phyloP scores from a whole-genome alignment of 495 filamentous ascomycete species.

The Parathielavia appendiculata region DNA sequence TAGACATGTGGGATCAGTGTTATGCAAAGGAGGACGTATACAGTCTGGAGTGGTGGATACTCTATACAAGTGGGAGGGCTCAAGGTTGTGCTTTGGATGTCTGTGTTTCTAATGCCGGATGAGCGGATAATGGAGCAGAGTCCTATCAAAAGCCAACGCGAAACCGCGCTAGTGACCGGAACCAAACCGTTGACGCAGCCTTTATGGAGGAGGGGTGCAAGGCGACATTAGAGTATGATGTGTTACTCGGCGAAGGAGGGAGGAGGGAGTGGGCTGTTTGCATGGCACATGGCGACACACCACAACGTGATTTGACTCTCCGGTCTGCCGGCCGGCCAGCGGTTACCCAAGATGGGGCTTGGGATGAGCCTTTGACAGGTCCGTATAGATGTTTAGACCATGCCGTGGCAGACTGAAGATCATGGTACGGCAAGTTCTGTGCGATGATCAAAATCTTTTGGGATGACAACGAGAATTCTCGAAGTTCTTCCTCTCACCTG shows the following conservation, averaged over 20 bases:
- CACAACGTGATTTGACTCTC: background rate
- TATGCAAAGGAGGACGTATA: background rate
- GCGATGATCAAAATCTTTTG: background rate
- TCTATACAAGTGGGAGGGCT: no score
- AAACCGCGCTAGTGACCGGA: background rate
- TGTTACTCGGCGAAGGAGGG: background rate
- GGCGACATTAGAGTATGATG: background rate
- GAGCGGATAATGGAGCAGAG: background rate
- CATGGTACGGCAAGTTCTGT: background rate
- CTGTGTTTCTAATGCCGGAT: background rate
- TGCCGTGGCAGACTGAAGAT: background rate
- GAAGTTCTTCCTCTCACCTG: background rate
- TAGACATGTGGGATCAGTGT: background rate
- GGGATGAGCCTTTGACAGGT: slow-evolving; percentile 4
- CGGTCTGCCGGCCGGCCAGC: background rate
- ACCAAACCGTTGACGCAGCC: background rate
- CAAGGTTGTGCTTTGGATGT: background rate
- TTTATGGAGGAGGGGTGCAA: slow-evolving; percentile 1
- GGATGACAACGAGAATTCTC: background rate
- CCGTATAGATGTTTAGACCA: background rate
- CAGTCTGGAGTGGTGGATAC: slow-evolving; percentile 1
- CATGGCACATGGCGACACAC: background rate
- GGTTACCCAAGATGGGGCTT: slow-evolving; percentile 1
- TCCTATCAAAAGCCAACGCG: background rate
- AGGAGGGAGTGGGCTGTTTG: background rate